Percentiles rank a stretch among this genome's conserved stretches.
Conservation (phyloP, 306 rosid genomes). For the Ammopiptanthus mongolicus region DNA sequence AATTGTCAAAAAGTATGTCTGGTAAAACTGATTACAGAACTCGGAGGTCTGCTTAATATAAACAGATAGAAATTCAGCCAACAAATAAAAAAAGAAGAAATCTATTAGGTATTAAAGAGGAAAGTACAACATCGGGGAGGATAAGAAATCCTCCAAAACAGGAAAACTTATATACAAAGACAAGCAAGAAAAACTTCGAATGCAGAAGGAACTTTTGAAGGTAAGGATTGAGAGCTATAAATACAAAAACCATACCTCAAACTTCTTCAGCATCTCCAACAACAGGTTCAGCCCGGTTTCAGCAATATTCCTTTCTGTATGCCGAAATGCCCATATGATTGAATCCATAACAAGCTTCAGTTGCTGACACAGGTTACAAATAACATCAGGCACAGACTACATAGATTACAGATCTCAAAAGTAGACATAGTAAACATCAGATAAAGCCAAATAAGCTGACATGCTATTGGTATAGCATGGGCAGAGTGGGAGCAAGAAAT, state of each 20-base stretch:
- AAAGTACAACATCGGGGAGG: neutral
- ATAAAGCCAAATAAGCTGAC: neutral
- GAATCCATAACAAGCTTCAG: slow-evolving; percentile 98
- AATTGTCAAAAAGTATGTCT: slow-evolving; percentile 68
- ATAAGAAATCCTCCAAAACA: neutral
- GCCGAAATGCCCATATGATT: slow-evolving; percentile 96
- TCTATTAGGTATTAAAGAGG: too few relatives aligned
- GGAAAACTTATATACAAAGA: neutral
- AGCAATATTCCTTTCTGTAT: slow-evolving; percentile 95
- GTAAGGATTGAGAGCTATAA: neutral
- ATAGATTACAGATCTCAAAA: neutral
- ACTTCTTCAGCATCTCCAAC: slow-evolving; percentile 81
- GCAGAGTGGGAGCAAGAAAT: neutral
- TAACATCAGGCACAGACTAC: slow-evolving; percentile 15
- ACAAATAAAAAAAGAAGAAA: neutral
- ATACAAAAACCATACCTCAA: slow-evolving; percentile 53
- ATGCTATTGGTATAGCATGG: neutral
- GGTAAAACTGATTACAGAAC: slow-evolving; percentile 91
- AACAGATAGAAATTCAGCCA: neutral
- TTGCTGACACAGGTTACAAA: slow-evolving; percentile 55
- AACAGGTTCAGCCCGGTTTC: slow-evolving; percentile 83
- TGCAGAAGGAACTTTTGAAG: neutral
- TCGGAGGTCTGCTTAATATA: slow-evolving; percentile 61
- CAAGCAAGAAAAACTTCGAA: neutral
- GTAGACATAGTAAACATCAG: neutral